Base-by-base conservation (phyloP, 371 early-diverging fungal genomes). In the Thermomucor indicae-seudaticae region DNA sequence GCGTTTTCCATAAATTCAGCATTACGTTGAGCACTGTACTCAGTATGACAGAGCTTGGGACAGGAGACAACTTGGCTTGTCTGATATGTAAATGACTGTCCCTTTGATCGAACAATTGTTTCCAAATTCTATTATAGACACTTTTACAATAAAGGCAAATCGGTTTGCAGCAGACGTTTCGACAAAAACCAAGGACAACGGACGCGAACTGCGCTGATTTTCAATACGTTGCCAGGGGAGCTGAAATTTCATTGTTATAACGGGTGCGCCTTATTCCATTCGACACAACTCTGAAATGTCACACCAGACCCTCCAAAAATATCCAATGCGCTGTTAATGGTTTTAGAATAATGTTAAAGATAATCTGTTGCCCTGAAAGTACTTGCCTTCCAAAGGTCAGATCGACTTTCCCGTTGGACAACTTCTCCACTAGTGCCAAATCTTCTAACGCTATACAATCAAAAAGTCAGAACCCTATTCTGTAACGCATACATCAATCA, bases 301-400 rank as follows among this genome's bases (percentile, higher is more conserved):
- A 97, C 87, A 23, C 80, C 81, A 34, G 60, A 65, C 7, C 98
- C 96, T 28, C 98, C 98, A 81, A 97, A 97, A n/a, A 97, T 89
- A 72, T 97, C 98, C 61, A 97, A 64, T 4, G 96, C 95, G 63
- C 95, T 92, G 44, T 29, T 45, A 20, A 16, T 16, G 52, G 22
- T 46, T 32, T n/a, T 11, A 22, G 19, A 34, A 42, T 11, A 6
- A 17, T 23, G 25, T 35, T 0, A 35, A 12, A 47, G 30, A n/a
- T 11, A 45, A 34, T 11, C 46, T 38, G 7, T 27, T 27, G n/a
- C 2, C 17, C 49, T 16, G 10, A 12, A 4, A 31, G 19, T 34
- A 16, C 61, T 59, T 75, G 81, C 85, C 86, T 89, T 58, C 97
- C 98, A 67, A 89, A 89, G 1, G 98, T 97, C 51, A 96, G 66